Evolutionary conservation across 306 rosid species (phyloP).

Genomic region (Luffa acutangula): DNA sequence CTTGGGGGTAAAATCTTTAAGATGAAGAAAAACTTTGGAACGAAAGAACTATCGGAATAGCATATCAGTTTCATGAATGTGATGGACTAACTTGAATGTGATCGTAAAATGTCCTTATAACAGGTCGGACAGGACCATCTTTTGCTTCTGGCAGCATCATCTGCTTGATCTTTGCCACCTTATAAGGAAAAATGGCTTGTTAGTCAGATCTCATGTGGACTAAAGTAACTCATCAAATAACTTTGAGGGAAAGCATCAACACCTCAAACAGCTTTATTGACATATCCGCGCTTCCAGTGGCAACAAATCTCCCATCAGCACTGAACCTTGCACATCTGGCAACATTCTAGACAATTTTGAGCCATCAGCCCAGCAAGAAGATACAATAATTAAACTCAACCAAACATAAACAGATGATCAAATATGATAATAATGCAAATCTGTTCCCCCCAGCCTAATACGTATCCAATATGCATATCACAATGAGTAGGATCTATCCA

Average conservation of each 20-base stretch:
- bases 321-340: conserved; percentile 95
- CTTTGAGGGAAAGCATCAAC: conserved; percentile 6
- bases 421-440: background rate
- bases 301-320: conserved; percentile 79
- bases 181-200: conserved; percentile 16
- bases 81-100: conserved; percentile 45
- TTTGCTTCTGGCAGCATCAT: conserved; percentile 65
- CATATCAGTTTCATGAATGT: background rate
- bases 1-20: background rate
- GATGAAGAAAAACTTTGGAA: background rate
- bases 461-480: background rate
- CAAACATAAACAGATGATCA: background rate
- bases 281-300: conserved; percentile 88
- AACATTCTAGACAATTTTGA: conserved; percentile 64
- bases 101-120: conserved; percentile 74
- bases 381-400: background rate
- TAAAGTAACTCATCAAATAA: background rate
- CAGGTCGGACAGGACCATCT: conserved; percentile 79
- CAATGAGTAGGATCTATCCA: background rate
- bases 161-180: conserved; percentile 91
- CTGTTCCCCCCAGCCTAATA: background rate
- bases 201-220: conserved; percentile 10
- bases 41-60: background rate
- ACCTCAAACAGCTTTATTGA: conserved; percentile 95
- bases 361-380: conserved; percentile 22